phyloP scores from a whole-genome alignment of 202 grass and related monocot genomes.

The Cymbopogon flexuosus region DNA sequence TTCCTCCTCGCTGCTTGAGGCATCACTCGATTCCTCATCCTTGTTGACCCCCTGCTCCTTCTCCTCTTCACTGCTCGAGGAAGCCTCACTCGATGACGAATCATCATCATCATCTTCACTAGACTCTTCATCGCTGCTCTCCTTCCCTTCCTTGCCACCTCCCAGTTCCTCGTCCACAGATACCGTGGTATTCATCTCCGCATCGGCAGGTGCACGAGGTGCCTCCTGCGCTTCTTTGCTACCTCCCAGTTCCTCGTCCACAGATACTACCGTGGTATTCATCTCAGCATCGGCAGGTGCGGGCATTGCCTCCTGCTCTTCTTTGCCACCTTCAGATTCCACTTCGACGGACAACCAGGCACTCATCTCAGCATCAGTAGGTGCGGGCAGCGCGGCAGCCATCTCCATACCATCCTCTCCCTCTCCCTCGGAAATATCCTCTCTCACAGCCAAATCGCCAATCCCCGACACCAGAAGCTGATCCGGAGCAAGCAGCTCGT shows the following conservation, averaged over 20 bases:
- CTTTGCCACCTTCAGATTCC: background rate
- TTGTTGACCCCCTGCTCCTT: slow-evolving; percentile 23
- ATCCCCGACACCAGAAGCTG: slow-evolving; percentile 13
- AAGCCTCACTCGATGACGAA: slow-evolving; percentile 29
- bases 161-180: too few relatives aligned
- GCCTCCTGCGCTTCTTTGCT: background rate
- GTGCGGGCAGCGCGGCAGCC: background rate
- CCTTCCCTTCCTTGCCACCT: background rate
- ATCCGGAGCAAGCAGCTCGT: background rate
- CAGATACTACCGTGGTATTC: background rate
- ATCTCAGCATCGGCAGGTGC: background rate
- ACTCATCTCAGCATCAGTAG: background rate
- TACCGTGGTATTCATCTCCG: background rate
- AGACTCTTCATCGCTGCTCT: slow-evolving; percentile 28
- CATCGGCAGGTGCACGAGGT: background rate
- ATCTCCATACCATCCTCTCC: slow-evolving; percentile 15
- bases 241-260: background rate
- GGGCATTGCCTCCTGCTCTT: background rate
- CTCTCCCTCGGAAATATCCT: background rate
- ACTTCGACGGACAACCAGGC: background rate
- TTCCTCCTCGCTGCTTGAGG: slow-evolving; percentile 51
- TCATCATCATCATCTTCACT: slow-evolving; percentile 24
- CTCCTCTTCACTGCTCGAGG: slow-evolving; percentile 48
- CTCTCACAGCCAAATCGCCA: slow-evolving; percentile 25
- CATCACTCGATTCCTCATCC: slow-evolving; percentile 42